Percentiles rank a stretch among this genome's conserved stretches.
phyloP scores from a whole-genome alignment of 305 asterid species.

The Fraxinus nigra region DNA sequence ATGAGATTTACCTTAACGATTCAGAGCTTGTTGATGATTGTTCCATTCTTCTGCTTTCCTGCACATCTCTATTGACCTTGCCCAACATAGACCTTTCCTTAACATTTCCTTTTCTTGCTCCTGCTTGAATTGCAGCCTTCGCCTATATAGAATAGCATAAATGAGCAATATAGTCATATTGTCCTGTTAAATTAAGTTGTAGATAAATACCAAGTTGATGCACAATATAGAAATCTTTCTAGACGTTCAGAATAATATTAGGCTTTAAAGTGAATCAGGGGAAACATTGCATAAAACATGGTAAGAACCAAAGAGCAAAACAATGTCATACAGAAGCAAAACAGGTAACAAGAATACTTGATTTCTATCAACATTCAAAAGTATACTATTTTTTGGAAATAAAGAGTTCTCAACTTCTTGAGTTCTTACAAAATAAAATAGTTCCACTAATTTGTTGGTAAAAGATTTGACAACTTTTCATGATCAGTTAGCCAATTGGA shows the following conservation, averaged over 20 bases:
- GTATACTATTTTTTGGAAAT: background rate
- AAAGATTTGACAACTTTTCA: background rate
- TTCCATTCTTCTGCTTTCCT: conserved; percentile 52
- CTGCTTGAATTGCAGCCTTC: conserved; percentile 81
- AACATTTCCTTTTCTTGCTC: conserved; percentile 64
- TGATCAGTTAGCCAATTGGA: background rate
- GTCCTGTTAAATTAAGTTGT: background rate
- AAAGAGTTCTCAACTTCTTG: background rate
- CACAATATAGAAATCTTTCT: background rate
- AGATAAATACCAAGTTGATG: conserved; percentile 7
- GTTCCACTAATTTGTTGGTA: conserved; percentile 5
- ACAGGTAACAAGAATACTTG: background rate
- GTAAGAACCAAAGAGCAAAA: background rate
- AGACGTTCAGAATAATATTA: background rate
- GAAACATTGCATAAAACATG: conserved; percentile 1
- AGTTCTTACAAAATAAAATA: conserved; percentile 2
- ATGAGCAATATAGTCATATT: conserved; percentile 20
- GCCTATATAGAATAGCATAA: conserved; percentile 54
- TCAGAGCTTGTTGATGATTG: conserved; percentile 54
- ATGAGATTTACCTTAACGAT: conserved; percentile 50
- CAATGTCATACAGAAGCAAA: background rate
- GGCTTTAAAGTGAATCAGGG: background rate
- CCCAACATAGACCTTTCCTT: conserved; percentile 64
- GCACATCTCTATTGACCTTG: conserved; percentile 60
- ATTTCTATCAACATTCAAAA: background rate